phyloP scores from a whole-genome alignment of 2,329 filamentous ascomycete genomes.

The Pseudogymnoascus sp. region DNA sequence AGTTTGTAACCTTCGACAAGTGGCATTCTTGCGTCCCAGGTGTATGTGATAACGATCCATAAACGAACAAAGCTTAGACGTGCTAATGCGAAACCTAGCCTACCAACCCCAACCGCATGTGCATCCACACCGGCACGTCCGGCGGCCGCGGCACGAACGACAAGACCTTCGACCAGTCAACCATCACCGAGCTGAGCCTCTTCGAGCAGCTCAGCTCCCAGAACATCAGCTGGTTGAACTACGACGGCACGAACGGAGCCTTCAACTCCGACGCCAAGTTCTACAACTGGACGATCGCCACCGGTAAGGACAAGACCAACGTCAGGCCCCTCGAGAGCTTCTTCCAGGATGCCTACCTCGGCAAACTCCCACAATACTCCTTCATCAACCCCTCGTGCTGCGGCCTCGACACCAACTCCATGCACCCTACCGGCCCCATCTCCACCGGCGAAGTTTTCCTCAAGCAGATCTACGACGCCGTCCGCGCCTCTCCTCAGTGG shows the following conservation, averaged over 20 bases:
- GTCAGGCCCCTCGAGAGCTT: constrained; percentile 35
- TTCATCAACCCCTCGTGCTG: constrained; percentile 47
- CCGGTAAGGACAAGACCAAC: constrained; percentile 27
- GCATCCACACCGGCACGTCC: constrained; percentile 34
- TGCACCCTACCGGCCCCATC: constrained; percentile 39
- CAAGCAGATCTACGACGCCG: constrained; percentile 39
- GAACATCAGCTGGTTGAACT: constrained; percentile 40
- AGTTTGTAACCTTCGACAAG: constrained; percentile 38
- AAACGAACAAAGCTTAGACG: background rate
- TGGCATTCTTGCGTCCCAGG: constrained; percentile 38
- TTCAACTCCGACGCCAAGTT: constrained; percentile 38
- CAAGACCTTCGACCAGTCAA: constrained; percentile 25
- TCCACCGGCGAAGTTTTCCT: constrained; percentile 38
- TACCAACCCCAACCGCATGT: constrained; percentile 36
- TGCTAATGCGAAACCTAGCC: constrained; percentile 25
- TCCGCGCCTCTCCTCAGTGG: constrained; percentile 39
- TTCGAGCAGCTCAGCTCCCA: constrained; percentile 36
- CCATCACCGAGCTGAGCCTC: constrained; percentile 33
- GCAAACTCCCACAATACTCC: constrained; percentile 38
- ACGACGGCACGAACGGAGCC: constrained; percentile 30
- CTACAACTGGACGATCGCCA: constrained; percentile 36
- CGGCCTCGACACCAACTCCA: constrained; percentile 27
- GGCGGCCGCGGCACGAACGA: constrained; percentile 34
- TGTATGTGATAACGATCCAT: constrained; percentile 25
- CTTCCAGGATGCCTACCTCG: constrained; percentile 37